Conservation (phyloP, 441 rosid species). For the Eruca vesicaria region DNA sequence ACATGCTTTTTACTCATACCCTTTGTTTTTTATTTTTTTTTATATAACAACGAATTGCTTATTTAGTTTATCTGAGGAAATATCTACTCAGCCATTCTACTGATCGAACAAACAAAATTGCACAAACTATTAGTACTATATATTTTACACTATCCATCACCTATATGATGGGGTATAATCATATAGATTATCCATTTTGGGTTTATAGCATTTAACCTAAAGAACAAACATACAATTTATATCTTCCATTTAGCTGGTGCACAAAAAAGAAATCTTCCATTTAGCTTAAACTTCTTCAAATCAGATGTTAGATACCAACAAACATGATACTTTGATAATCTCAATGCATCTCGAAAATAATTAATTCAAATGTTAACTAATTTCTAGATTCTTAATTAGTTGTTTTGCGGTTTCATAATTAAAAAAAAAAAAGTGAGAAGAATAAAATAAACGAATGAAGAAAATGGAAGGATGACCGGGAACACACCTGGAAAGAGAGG, state of each 20-base stretch:
- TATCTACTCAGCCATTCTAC: background rate
- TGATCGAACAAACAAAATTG: background rate
- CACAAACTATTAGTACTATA: background rate
- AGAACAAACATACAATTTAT: background rate
- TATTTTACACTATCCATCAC: background rate
- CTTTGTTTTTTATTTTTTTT: background rate
- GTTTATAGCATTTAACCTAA: background rate
- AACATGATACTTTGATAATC: background rate
- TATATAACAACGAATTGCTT: background rate
- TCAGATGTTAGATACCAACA: background rate
- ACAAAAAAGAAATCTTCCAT: background rate
- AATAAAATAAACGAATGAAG: background rate
- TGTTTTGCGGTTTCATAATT: too few species aligned
- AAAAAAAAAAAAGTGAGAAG: background rate
- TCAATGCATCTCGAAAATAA: background rate
- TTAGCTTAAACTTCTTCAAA: background rate
- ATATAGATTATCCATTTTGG: background rate
- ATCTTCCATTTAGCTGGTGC: background rate
- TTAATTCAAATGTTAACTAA: background rate
- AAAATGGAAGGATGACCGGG: conserved; percentile 26
- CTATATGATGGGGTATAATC: background rate
- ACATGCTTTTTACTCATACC: background rate
- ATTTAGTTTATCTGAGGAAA: background rate
- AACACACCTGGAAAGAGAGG: conserved; percentile 17
- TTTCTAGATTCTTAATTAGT: background rate